These are phyloP conservation scores for Epithele typhae DNA, from an alignment of 768 basidiomycete genomes.

Conservation along the genomic window DNA sequence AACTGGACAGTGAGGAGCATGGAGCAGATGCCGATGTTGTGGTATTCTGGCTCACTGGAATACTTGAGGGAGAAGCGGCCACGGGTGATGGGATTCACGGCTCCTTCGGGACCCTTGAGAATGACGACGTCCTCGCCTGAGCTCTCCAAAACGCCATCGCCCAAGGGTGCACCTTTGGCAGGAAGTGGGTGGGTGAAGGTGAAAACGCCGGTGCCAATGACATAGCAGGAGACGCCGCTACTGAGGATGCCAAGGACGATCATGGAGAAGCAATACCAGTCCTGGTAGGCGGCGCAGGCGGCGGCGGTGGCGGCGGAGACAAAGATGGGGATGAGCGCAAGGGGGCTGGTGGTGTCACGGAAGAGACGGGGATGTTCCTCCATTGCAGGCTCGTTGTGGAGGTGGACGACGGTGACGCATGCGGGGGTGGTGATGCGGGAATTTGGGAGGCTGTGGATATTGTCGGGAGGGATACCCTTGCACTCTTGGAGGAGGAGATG, in stretches of 20 bases:
- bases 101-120: slow-evolving; percentile 2
- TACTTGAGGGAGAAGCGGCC: slow-evolving; percentile 7
- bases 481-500: slow-evolving; percentile 2
- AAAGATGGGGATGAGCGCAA: neutral
- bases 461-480: neutral
- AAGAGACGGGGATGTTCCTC: neutral
- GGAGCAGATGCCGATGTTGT: slow-evolving; percentile 5
- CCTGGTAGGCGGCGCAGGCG: neutral
- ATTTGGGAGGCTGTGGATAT: neutral
- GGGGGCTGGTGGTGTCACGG: neutral
- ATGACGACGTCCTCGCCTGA: neutral
- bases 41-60: neutral
- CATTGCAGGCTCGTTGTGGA: neutral
- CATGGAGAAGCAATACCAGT: slow-evolving; percentile 8
- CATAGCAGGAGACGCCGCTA: slow-evolving; percentile 4
- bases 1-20: slow-evolving; percentile 8
- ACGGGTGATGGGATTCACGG: slow-evolving; percentile 6
- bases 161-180: neutral
- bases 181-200: slow-evolving; percentile 4
- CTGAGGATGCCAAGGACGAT: slow-evolving; percentile 5
- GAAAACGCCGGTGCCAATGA: slow-evolving; percentile 3
- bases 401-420: neutral
- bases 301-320: neutral
- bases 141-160: slow-evolving; percentile 3
- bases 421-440: neutral